Conservation (phyloP, 169 alveolate genomes). For the Plasmodium relictum region DNA sequence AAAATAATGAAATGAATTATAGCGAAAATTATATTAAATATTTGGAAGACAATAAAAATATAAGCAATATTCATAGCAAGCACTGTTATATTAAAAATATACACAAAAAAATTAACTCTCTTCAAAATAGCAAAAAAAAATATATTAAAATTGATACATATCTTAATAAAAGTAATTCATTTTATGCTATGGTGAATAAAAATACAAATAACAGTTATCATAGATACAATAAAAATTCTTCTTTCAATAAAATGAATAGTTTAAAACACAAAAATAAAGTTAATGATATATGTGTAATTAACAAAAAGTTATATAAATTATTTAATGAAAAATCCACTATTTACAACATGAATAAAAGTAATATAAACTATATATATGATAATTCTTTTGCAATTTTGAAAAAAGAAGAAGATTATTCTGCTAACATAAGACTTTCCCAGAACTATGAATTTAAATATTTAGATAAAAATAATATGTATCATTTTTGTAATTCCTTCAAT, state of each 20-base stretch:
- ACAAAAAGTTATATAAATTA: too few relatives aligned
- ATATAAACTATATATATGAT: too few relatives aligned
- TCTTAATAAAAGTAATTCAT: not conserved
- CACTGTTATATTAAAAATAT: not conserved
- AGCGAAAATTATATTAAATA: not conserved
- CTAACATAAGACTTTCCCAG: too few relatives aligned
- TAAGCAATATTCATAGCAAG: not conserved
- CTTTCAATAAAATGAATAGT: not conserved
- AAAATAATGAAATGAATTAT: not conserved
- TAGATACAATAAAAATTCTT: not conserved
- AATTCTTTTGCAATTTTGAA: too few relatives aligned
- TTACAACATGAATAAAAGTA: too few relatives aligned
- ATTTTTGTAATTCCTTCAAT: too few relatives aligned
- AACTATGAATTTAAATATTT: too few relatives aligned
- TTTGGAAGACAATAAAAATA: not conserved
- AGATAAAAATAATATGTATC: too few relatives aligned
- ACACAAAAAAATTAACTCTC: not conserved
- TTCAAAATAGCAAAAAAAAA: not conserved
- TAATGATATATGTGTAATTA: not conserved
- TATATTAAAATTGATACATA: not conserved
- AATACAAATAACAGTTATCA: not conserved
- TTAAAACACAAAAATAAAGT: not conserved
- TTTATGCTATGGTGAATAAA: not conserved
- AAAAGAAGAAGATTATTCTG: too few relatives aligned
- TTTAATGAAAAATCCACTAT: too few relatives aligned